Percentiles rank a stretch among this genome's conserved stretches.
Evolutionary conservation across 2,329 filamentous ascomycete species (phyloP).

Genomic region (Sarocladium brachiariae): DNA sequence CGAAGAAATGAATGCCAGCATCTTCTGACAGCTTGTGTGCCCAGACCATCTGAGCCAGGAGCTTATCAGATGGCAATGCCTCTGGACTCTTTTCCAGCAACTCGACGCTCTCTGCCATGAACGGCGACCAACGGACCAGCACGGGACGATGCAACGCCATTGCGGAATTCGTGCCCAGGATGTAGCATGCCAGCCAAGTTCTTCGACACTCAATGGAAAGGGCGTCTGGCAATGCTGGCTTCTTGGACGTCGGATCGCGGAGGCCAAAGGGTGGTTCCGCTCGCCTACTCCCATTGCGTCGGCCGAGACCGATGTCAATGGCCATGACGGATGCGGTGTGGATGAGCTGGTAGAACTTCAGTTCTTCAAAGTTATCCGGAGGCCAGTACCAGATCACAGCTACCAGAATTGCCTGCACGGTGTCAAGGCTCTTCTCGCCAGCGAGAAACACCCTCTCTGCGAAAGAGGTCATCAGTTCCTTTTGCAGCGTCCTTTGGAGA

Average conservation of each 20-base stretch:
- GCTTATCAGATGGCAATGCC: conserved; percentile 48
- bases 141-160: conserved; percentile 56
- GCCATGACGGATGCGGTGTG: conserved; percentile 77
- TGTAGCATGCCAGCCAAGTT: conserved; percentile 54
- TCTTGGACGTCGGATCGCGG: neutral
- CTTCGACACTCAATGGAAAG: conserved; percentile 48
- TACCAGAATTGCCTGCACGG: conserved; percentile 72
- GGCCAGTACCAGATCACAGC: conserved; percentile 80
- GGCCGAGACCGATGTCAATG: conserved; percentile 71
- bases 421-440: conserved; percentile 75
- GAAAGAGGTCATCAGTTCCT: conserved; percentile 64
- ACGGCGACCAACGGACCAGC: conserved; percentile 52
- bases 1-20: conserved; percentile 56
- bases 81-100: conserved; percentile 47
- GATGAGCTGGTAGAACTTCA: conserved; percentile 84
- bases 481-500: conserved; percentile 55
- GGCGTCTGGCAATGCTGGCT: conserved; percentile 38
- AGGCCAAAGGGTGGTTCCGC: neutral
- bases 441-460: conserved; percentile 68
- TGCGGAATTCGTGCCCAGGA: conserved; percentile 50
- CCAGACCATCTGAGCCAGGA: conserved; percentile 53
- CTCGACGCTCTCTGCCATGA: conserved; percentile 54
- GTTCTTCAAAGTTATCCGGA: conserved; percentile 74
- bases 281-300: neutral
- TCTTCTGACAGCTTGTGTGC: conserved; percentile 61